phyloP scores from a whole-genome alignment of 768 basidiomycete genomes.

The Mycena polygramma region DNA sequence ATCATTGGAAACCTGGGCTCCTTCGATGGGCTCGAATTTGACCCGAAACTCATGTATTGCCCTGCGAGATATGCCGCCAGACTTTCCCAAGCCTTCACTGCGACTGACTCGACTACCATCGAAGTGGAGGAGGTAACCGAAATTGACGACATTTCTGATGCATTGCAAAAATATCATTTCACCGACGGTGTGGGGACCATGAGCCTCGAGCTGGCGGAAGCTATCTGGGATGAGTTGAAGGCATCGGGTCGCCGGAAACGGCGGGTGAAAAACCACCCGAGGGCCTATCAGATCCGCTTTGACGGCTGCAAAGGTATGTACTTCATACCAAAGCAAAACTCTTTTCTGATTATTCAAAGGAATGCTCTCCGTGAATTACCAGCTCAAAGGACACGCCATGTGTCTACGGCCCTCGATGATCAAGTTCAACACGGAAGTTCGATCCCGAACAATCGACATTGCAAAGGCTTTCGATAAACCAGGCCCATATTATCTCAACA shows the following conservation, averaged over 20 bases:
- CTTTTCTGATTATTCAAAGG: slow-evolving; percentile 47
- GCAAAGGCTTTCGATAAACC: slow-evolving; percentile 75
- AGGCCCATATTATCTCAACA: slow-evolving; percentile 68
- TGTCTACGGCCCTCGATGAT: slow-evolving; percentile 72
- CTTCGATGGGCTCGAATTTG: slow-evolving; percentile 62
- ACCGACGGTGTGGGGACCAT: slow-evolving; percentile 82
- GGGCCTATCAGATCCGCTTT: slow-evolving; percentile 72
- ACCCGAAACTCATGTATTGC: slow-evolving; percentile 63
- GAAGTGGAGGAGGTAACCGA: slow-evolving; percentile 62
- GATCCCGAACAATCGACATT: slow-evolving; percentile 68
- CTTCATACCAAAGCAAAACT: too few relatives aligned
- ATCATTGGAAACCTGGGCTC: slow-evolving; percentile 71
- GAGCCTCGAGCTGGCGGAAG: slow-evolving; percentile 64
- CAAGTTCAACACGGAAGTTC: slow-evolving; percentile 68
- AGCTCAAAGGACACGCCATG: slow-evolving; percentile 61
- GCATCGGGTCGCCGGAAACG: slow-evolving; percentile 52
- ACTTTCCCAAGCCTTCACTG: slow-evolving; percentile 80
- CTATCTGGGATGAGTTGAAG: slow-evolving; percentile 60
- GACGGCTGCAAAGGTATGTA: slow-evolving; percentile 76
- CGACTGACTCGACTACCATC: slow-evolving; percentile 72
- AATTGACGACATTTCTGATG: slow-evolving; percentile 51
- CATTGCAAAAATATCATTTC: slow-evolving; percentile 59
- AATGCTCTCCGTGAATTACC: slow-evolving; percentile 69
- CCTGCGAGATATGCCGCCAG: slow-evolving; percentile 81
- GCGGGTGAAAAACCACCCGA: slow-evolving; percentile 52